Percentiles rank a stretch among this genome's conserved stretches.
These are phyloP conservation scores for Isabelozyma gotoi DNA, from an alignment of 805 yeast species.

Conservation along the genomic window DNA sequence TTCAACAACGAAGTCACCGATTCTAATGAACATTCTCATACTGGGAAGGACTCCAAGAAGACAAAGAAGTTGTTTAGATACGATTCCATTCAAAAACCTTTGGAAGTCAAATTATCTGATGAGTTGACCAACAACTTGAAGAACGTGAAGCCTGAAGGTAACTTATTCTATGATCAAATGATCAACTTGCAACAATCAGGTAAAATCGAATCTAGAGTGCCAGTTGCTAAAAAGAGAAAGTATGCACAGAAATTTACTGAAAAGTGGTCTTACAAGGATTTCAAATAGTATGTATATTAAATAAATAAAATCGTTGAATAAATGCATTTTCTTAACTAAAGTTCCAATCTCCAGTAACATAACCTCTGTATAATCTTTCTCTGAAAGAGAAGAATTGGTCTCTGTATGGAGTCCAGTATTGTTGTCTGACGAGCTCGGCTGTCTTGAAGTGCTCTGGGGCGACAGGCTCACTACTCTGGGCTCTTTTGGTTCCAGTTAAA, in stretches of 20 bases:
- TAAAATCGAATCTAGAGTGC: constrained; percentile 79
- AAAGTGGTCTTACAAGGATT: constrained; percentile 92
- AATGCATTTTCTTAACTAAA: constrained; percentile 13
- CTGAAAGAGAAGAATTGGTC: constrained; percentile 45
- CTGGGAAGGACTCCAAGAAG: constrained; percentile 20
- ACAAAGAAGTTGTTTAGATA: constrained; percentile 45
- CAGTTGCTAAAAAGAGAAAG: constrained; percentile 62
- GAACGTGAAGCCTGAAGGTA: constrained; percentile 87
- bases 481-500: constrained; percentile 72
- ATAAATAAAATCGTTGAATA: not conserved
- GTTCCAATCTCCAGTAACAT: constrained; percentile 46
- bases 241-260: constrained; percentile 78
- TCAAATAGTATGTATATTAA: constrained; percentile 43
- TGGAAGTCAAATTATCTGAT: constrained; percentile 81
- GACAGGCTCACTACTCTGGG: constrained; percentile 60
- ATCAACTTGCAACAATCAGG: constrained; percentile 81
- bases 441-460: constrained; percentile 81
- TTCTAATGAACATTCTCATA: constrained; percentile 25
- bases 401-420: constrained; percentile 48
- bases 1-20: constrained; percentile 20
- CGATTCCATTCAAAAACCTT: constrained; percentile 39
- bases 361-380: constrained; percentile 48
- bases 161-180: constrained; percentile 78
- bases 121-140: constrained; percentile 86
- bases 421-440: constrained; percentile 26